phyloP scores from a whole-genome alignment of 176 grass and related monocot species.

The Carex kokanica region DNA sequence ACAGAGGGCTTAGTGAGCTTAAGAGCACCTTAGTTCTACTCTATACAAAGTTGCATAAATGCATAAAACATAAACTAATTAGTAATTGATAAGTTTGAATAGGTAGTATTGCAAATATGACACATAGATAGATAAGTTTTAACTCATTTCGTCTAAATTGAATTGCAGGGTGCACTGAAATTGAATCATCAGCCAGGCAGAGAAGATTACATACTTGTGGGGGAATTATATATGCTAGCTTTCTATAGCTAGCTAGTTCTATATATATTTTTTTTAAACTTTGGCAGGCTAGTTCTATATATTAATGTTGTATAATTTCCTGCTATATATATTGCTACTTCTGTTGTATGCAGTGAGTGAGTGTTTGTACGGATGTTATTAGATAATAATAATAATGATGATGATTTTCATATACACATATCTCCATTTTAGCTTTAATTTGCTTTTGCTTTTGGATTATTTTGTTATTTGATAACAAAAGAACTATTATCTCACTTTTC shows the following conservation, averaged over 20 bases:
- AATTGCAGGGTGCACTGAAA: constrained; percentile 13
- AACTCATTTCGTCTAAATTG: neutral
- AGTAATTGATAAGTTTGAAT: neutral
- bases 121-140: neutral
- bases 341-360: constrained; percentile 3
- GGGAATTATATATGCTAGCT: neutral
- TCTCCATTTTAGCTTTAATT: neutral
- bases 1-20: no score
- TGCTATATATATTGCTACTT: neutral
- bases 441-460: neutral
- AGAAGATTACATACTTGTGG: neutral
- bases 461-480: neutral
- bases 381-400: constrained; percentile 14
- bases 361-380: neutral
- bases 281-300: neutral
- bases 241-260: neutral
- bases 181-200: neutral
- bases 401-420: neutral
- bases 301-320: neutral
- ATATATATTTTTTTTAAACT: neutral
- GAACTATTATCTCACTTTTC: neutral
- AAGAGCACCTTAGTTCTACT: no score
- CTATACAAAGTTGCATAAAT: neutral
- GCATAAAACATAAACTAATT: no score
- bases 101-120: neutral